Percentiles rank a stretch among this genome's conserved stretches.
phyloP scores from a whole-genome alignment of 2,329 filamentous ascomycete species.

The Curvularia lunata region DNA sequence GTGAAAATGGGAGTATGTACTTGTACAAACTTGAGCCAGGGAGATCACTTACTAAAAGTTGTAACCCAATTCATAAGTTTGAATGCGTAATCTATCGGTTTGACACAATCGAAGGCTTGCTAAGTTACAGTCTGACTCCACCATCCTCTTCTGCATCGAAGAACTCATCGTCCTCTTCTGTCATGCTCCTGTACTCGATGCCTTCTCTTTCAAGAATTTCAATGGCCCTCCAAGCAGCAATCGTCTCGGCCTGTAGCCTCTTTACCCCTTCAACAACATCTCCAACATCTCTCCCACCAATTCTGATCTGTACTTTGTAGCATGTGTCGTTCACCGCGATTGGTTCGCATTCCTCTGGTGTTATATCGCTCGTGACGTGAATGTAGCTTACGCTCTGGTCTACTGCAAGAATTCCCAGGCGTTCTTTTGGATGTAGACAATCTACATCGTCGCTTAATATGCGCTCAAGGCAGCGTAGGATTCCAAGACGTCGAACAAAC shows the following conservation, averaged over 20 bases:
- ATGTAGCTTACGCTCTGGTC: constrained; percentile 62
- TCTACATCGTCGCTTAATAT: constrained; percentile 57
- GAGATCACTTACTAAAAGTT: neutral
- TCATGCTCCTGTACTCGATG: too few relatives aligned
- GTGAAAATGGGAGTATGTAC: neutral
- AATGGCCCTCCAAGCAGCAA: constrained; percentile 46
- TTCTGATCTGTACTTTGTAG: constrained; percentile 44
- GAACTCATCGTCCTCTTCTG: constrained; percentile 26
- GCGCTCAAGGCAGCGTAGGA: constrained; percentile 67
- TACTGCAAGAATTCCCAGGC: constrained; percentile 66
- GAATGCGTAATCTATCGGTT: too few relatives aligned
- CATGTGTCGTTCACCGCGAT: constrained; percentile 1
- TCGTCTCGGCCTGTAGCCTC: constrained; percentile 49
- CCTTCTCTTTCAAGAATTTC: constrained; percentile 27
- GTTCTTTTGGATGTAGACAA: constrained; percentile 73
- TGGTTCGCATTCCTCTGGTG: neutral
- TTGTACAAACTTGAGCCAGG: neutral
- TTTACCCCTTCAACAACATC: constrained; percentile 42
- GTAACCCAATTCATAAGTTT: too few relatives aligned
- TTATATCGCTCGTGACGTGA: constrained; percentile 23
- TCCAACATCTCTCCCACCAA: constrained; percentile 45
- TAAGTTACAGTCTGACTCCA: constrained; percentile 12
- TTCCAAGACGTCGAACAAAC: constrained; percentile 68
- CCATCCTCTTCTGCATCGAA: constrained; percentile 26
- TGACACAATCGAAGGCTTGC: neutral